These are phyloP conservation scores for Speleostelium caveatum DNA, from an alignment of 78 protist species.

Conservation along the genomic window DNA sequence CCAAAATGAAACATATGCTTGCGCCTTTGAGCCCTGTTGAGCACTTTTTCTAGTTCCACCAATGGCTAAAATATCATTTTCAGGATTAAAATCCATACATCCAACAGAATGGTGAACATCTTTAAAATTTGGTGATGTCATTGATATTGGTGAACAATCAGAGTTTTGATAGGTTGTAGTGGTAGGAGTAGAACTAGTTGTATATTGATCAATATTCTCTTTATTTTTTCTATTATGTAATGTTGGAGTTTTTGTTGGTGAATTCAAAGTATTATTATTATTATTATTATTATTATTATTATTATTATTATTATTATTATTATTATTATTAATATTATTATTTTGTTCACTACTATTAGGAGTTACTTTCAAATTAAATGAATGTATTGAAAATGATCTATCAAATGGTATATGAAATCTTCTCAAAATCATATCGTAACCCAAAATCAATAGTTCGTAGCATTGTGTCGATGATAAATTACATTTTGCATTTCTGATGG, in stretches of 20 bases:
- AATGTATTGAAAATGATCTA: conserved; percentile 33
- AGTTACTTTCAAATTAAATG: conserved; percentile 2
- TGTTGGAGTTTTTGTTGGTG: not conserved
- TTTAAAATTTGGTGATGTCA: conserved; percentile 31
- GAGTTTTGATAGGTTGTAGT: not conserved
- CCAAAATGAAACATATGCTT: conserved; percentile 70
- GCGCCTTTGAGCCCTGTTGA: not conserved
- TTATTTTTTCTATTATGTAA: not conserved
- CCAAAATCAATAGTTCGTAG: conserved; percentile 54
- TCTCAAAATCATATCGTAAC: conserved; percentile 69
- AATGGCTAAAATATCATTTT: conserved; percentile 47
- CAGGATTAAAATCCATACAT: conserved; percentile 35
- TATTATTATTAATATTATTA: not conserved
- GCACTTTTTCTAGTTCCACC: conserved; percentile 62
- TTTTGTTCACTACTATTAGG: not conserved
- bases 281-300: not conserved
- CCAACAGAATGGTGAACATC: conserved; percentile 60
- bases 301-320: not conserved
- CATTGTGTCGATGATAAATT: conserved; percentile 4
- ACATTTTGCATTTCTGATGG: conserved; percentile 46
- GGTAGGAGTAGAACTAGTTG: not conserved
- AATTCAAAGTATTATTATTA: not conserved
- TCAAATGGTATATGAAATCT: conserved; percentile 49
- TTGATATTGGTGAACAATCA: conserved; percentile 31
- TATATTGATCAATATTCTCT: not conserved